Evolutionary conservation across 495 filamentous ascomycete genomes (phyloP), one percentile per base, ranked within the genome.

Genomic region (Podospora didyma): DNA sequence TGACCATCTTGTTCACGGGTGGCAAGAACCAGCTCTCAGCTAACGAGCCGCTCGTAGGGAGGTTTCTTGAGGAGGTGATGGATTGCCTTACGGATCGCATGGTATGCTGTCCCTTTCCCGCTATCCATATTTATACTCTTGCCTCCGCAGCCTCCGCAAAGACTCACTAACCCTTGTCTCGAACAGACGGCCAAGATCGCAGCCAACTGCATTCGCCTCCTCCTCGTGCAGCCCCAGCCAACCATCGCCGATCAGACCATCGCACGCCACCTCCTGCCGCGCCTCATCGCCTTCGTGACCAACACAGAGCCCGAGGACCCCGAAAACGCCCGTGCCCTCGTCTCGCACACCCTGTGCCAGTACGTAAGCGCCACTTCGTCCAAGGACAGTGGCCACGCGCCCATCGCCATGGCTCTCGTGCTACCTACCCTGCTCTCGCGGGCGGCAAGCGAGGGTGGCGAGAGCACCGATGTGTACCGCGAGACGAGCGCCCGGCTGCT

Each of bases 181-280:
- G n/a, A n/a, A n/a, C 35, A 91, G 88, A 80, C 89, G 65, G 87
- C 89, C 23, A 96, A 89, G 61, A 89, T 96, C 35, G 92, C 94
- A 5, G 85, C 89, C 19, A 89, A 90, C 61, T 97, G 94, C 69
- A 79, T 89, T 50, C 85, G 92, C 44, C 90, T 90, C 3, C 83
- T 98, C 21, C 71, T 95, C 21, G 77, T 90, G 28, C 78, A 84
- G 7, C 77, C 71, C 7, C 72, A 83, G 0, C 84, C 58, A 22
- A 88, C 83, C 7, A 63, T 75, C 7, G 85, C 88, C 2, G 87
- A 94, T 61, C 83, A 90, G 60, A 81, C 84, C 22, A 82, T 97
- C 37, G 78, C 86, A 14, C 80, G 87, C 49, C 82, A 86, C 63
- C 76, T 97, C 6, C 76, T 93, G 22, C 91, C 94, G 0, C 82